Evolutionary conservation across 2,329 filamentous ascomycete genomes (phyloP), one percentile per base, ranked within the genome.

Genomic region (Pyrenochaeta sp.): DNA sequence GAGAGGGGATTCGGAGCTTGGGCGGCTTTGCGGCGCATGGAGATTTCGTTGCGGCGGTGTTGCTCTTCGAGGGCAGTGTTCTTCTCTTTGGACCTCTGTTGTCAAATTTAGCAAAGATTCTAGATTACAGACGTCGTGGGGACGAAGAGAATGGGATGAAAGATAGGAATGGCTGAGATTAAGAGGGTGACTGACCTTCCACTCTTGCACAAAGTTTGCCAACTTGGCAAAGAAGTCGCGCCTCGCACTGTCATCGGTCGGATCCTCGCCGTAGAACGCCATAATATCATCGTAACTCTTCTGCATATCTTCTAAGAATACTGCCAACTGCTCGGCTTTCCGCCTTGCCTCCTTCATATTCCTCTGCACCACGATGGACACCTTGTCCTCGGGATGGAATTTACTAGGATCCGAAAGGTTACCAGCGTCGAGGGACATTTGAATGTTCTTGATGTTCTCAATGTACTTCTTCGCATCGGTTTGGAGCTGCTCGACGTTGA

Each of bases 351-450:
- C 95, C 82, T 97, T 98, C 94, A 99, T 98, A 65, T 86, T 90
- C 50, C 94, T 86, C 79, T 97, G 92, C 54, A 97, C 93, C 34
- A 98, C 85, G 78, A 96, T 91, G 62, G 90, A 91, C 43, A 98
- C 93, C 59, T 95, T 91, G 77, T 99, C 95, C 79, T 98, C 92
- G 19, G 95, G 94, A 74, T 99, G 95, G 84, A 99, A 99, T 72
- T 94, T 96, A 84, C 95, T 97, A 44, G 94, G 91, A 74, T 99
- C 95, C 74, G 92, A 97, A 63, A 99, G 83, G 76, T 97, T 98
- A 69, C 95, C 95, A 34, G 89, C 90, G 78, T 99, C 95, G 50
- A 99, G 86, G 25, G 92, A 96, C 78, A 87, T 88, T 78, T 99
- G 95, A 30, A 98, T 88, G 73, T 97, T 97, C 77, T 90, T 91